Evolutionary conservation across 768 basidiomycete species (phyloP), one percentile per base, ranked within the genome.

Genomic region (Hydnomerulius pinastri): DNA sequence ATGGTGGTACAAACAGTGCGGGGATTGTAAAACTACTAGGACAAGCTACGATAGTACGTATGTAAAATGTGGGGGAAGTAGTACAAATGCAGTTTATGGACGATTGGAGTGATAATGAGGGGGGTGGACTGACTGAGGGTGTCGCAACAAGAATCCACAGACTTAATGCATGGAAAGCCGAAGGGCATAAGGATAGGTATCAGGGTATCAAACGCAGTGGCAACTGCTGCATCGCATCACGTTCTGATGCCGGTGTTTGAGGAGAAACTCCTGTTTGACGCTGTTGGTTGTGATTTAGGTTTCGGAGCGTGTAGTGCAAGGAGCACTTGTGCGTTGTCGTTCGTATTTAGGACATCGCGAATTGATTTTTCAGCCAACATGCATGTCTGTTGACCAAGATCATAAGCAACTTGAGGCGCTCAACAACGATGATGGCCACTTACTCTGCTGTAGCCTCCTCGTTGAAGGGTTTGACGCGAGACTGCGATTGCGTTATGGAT

Each of bases 401-500:
- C 46, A 10, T 40, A 54, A n/a, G 4, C 32, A 20, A 35, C 28
- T 27, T 2, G 18, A 1, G 21, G 18, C 11, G 17, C 38, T n/a
- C 27, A 11, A 8, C 1, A 27, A 9, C 0, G 23, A 24, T 12
- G 21, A 10, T 3, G 1, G 11, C 10, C 48, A 73, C 80, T 56
- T 60, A 82, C 80, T 58, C 78, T 71, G 48, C 74, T 74, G 54
- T 82, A 82, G 28, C 81, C 80, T 12, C 80, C 71, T 1, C 79
- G 75, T 53, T 82, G 77, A 13, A 90, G 72, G 15, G 80, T 71
- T 17, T 82, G 80, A 38, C 83, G 83, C 59, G 86, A 83, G 50
- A 77, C 78, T 15, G 90, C 74, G 61, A 92, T 88, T 8, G 81
- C 79, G 61, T 91, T 92, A 66, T 92, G 90, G 47, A 92, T 88